These are phyloP conservation scores for Hypoxylon rubiginosum DNA, from an alignment of 2,329 filamentous ascomycete genomes.

Conservation along the genomic window DNA sequence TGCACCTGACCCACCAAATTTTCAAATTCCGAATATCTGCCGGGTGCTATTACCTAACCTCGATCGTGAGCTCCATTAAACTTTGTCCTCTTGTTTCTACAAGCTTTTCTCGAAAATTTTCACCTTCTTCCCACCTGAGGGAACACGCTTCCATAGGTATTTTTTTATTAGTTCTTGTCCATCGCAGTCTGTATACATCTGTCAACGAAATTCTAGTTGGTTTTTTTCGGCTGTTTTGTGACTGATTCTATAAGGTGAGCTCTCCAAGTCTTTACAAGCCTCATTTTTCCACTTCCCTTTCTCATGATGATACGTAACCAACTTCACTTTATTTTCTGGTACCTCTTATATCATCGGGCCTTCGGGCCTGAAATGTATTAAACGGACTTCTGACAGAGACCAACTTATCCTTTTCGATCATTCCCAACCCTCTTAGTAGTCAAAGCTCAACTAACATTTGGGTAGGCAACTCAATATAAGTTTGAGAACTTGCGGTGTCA, in stretches of 20 bases:
- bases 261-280: conserved; percentile 31
- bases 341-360: conserved; percentile 93
- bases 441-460: conserved; percentile 27
- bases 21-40: conserved; percentile 32
- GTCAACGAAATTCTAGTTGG: neutral
- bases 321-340: conserved; percentile 79
- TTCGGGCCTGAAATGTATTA: conserved; percentile 79
- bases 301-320: conserved; percentile 79
- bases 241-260: conserved; percentile 54
- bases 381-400: conserved; percentile 82
- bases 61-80: conserved; percentile 23
- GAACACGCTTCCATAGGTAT: neutral
- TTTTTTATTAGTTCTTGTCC: neutral
- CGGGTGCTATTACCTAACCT: conserved; percentile 8
- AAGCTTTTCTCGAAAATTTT: neutral
- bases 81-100: conserved; percentile 5
- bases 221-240: neutral
- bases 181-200: neutral
- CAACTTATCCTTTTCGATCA: conserved; percentile 13
- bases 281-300: conserved; percentile 43
- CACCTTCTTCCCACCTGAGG: neutral
- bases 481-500: neutral
- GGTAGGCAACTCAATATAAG: conserved; percentile 20
- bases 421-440: conserved; percentile 2
- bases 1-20: conserved; percentile 9